Evolutionary conservation across 2,329 filamentous ascomycete species (phyloP).

Genomic region (Fusarium dlaminii): DNA sequence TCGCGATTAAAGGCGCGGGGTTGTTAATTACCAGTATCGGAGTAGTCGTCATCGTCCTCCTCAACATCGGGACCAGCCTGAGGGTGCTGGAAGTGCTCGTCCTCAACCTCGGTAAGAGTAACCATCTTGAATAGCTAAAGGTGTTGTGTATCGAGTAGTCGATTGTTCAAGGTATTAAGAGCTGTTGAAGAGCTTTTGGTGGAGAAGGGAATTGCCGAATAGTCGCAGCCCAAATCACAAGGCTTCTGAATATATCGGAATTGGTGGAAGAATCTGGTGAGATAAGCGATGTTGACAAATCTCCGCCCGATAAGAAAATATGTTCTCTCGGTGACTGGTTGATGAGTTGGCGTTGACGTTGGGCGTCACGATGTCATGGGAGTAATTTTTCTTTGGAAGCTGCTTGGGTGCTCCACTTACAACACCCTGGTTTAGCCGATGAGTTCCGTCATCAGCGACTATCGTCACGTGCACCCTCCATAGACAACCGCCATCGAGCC

Average conservation of each 20-base stretch:
- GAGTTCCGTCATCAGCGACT: neutral
- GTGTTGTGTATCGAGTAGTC: neutral
- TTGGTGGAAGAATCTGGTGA: neutral
- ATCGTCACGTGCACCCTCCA: slow-evolving; percentile 35
- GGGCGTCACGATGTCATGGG: slow-evolving; percentile 40
- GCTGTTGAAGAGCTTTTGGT: slow-evolving; percentile 12
- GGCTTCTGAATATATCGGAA: neutral
- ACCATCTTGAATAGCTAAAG: slow-evolving; percentile 73
- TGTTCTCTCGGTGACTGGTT: slow-evolving; percentile 28
- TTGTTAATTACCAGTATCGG: slow-evolving; percentile 79
- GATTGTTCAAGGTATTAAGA: slow-evolving; percentile 12
- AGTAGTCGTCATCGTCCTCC: slow-evolving; percentile 94
- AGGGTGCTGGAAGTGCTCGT: slow-evolving; percentile 87
- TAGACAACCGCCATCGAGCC: neutral
- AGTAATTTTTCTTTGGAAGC: slow-evolving; percentile 43
- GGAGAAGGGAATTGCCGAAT: neutral
- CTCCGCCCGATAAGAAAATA: slow-evolving; percentile 17
- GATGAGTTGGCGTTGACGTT: slow-evolving; percentile 36
- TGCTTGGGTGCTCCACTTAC: slow-evolving; percentile 2
- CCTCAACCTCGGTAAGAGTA: slow-evolving; percentile 94
- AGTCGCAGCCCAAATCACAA: neutral
- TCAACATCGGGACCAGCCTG: slow-evolving; percentile 79
- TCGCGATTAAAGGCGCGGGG: slow-evolving; percentile 1
- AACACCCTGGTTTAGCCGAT: slow-evolving; percentile 38
- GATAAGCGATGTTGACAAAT: neutral